Conservation (phyloP, 495 filamentous ascomycete genomes). For the Neurospora sublineolata region DNA sequence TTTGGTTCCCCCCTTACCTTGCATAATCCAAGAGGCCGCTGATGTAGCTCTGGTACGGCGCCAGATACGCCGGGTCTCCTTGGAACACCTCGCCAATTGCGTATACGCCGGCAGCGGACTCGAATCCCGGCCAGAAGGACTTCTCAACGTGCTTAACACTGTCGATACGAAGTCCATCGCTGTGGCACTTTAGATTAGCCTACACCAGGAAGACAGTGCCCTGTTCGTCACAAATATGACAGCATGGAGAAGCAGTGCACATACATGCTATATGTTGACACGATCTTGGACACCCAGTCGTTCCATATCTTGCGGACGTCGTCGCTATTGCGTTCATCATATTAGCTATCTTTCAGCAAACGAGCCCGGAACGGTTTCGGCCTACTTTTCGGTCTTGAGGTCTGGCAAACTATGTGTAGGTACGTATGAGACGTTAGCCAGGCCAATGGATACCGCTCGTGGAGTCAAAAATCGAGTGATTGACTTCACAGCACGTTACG, state of each 20-base stretch:
- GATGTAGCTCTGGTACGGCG: slow-evolving; percentile 52
- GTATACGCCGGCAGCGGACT: slow-evolving; percentile 56
- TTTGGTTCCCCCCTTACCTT: slow-evolving; percentile 24
- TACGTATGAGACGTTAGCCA: background rate
- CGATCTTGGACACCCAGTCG: slow-evolving; percentile 52
- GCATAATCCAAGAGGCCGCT: slow-evolving; percentile 63
- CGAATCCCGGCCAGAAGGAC: slow-evolving; percentile 57
- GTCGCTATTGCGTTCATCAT: background rate
- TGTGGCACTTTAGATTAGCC: background rate
- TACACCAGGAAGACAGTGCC: background rate
- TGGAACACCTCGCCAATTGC: slow-evolving; percentile 57
- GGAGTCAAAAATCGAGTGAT: background rate
- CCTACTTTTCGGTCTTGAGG: slow-evolving; percentile 48
- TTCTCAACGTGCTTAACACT: slow-evolving; percentile 62
- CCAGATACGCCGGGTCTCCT: slow-evolving; percentile 48
- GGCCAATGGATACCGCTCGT: background rate
- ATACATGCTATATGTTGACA: slow-evolving; percentile 55
- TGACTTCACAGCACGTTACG: background rate
- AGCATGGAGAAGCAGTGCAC: background rate
- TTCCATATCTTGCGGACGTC: slow-evolving; percentile 48
- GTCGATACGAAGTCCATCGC: slow-evolving; percentile 68
- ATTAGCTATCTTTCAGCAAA: background rate
- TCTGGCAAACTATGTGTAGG: slow-evolving; percentile 43
- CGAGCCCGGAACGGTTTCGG: background rate
- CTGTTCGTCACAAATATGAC: background rate